A percentile compares a stretch with the other conserved stretches of the same genome.
phyloP scores from a whole-genome alignment of 2,329 filamentous ascomycete species.

The Beauveria caledonica region DNA sequence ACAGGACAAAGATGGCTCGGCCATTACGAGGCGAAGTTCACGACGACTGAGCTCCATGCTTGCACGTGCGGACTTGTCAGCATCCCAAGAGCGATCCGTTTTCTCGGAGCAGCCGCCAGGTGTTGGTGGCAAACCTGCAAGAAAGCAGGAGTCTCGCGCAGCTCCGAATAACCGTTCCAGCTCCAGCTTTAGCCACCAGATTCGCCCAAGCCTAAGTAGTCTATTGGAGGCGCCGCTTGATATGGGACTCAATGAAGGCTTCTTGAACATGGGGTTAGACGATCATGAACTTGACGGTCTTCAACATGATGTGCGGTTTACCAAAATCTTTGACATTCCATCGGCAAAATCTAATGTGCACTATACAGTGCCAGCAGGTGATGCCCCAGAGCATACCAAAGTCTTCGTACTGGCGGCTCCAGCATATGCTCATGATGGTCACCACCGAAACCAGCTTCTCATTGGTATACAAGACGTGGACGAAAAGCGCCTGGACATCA shows the following conservation, averaged over 20 bases:
- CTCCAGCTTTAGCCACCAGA: slow-evolving; percentile 35
- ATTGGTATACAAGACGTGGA: slow-evolving; percentile 63
- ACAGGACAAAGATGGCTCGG: slow-evolving; percentile 47
- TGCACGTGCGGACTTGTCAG: slow-evolving; percentile 76
- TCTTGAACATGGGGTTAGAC: slow-evolving; percentile 64
- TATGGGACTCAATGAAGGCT: slow-evolving; percentile 61
- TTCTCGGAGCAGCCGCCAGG: slow-evolving; percentile 59
- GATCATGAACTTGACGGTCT: slow-evolving; percentile 65
- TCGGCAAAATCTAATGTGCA: slow-evolving; percentile 53
- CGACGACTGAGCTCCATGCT: slow-evolving; percentile 86
- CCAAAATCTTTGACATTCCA: slow-evolving; percentile 60
- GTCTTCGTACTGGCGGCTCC: slow-evolving; percentile 62
- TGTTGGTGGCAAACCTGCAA: slow-evolving; percentile 35
- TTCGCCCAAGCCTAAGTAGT: slow-evolving; percentile 48
- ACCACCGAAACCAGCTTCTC: slow-evolving; percentile 46
- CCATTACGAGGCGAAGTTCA: slow-evolving; percentile 50
- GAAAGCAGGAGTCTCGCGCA: slow-evolving; percentile 64
- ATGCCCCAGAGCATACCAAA: slow-evolving; percentile 46
- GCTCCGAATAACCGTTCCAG: slow-evolving; percentile 32
- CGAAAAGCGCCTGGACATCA: slow-evolving; percentile 58
- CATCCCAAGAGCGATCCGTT: slow-evolving; percentile 71
- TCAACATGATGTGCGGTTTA: slow-evolving; percentile 62
- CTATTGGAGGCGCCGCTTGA: slow-evolving; percentile 63
- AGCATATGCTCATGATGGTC: slow-evolving; percentile 44
- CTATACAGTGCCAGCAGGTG: slow-evolving; percentile 47